Evolutionary conservation across 352 stramenopile genomes (phyloP).

Genomic region (Phytopythium oedochilum): DNA sequence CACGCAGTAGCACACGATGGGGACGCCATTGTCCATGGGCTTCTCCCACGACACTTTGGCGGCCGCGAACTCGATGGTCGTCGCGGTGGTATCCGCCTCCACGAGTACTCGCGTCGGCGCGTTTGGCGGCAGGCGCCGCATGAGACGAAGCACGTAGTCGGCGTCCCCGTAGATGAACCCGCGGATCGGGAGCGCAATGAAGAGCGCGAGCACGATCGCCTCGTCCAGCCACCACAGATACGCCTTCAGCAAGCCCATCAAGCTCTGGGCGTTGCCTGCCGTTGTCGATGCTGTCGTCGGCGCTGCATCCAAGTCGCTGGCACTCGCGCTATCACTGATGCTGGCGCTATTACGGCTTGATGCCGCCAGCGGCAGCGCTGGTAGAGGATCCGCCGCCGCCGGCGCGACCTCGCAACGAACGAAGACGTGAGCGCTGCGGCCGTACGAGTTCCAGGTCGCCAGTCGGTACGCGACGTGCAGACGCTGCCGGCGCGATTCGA

Average conservation of each 20-base stretch:
- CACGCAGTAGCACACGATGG: constrained; percentile 82
- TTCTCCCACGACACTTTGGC: constrained; percentile 78
- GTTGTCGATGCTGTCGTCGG: constrained; percentile 5
- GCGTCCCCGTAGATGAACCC: constrained; percentile 83
- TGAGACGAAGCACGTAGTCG: constrained; percentile 58
- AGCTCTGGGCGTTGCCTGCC: constrained; percentile 10
- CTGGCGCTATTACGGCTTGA: neutral
- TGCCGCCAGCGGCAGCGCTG: constrained; percentile 5
- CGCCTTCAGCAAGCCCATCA: constrained; percentile 47
- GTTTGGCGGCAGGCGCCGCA: constrained; percentile 69
- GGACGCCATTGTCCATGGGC: constrained; percentile 65
- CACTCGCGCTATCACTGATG: neutral
- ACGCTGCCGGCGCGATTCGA: constrained; percentile 27
- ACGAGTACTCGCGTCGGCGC: constrained; percentile 79
- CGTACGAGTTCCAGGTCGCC: constrained; percentile 82
- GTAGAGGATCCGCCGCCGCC: constrained; percentile 2
- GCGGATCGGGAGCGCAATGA: constrained; percentile 73
- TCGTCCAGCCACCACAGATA: constrained; percentile 88
- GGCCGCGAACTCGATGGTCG: constrained; percentile 44
- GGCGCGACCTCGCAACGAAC: constrained; percentile 43
- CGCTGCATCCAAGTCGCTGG: constrained; percentile 4
- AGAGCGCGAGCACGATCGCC: constrained; percentile 62
- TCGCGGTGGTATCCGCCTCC: constrained; percentile 53
- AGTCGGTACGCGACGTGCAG: constrained; percentile 65
- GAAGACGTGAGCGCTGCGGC: constrained; percentile 53